Base-by-base conservation (phyloP, 495 filamentous ascomycete genomes). In the Entonaema liquescens region DNA sequence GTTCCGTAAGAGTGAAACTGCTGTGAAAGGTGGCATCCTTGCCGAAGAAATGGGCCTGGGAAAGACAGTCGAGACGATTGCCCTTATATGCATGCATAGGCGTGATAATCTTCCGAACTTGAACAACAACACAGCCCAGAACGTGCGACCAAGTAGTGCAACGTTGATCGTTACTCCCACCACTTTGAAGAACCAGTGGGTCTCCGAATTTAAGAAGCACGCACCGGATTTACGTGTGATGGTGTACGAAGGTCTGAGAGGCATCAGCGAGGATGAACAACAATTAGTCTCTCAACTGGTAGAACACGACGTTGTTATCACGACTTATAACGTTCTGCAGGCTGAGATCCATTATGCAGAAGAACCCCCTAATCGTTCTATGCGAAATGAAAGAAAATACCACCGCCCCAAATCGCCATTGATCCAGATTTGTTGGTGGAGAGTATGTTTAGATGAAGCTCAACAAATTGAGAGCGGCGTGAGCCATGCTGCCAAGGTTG, bases 31-130 rank as follows among this genome's bases (percentile, higher is more conserved):
- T 29, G 91, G 91, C 44, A 89, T 88, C 29, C 84, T 99, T 21
- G 93, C 94, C 0, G 95, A 99, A 78, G 95, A 99, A 79, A 98
- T 98, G 95, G 95, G 95, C 0, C 81, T 99, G 4, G 95, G 95
- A 1, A 99, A 99, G 77, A 98, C 95, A 0, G 87, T 98, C 19
- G 95, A 99, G 77, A 84, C 95, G 56, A 92, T 95, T 50, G 87
- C 91, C 2, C 79, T 98, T 19, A 89, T 97, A 0, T 86, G 85
- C 49, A 75, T 91, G 50, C 89, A 97, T 73, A 81, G 62, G 36
- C 83, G 80, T 19, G 72, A 68, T 4, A 38, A 50, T 15, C 60
- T 61, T 5, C 65, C 71, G 0, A 9, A 54, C 11, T 38, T 65
- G 23, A 53, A 68, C 3, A 59, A 74, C 0, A 79, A 79, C 60